Evolutionary conservation across 1,284 basidiomycete genomes (phyloP), one percentile per base, ranked within the genome.

Genomic region (Ustilago shanxiensis): DNA sequence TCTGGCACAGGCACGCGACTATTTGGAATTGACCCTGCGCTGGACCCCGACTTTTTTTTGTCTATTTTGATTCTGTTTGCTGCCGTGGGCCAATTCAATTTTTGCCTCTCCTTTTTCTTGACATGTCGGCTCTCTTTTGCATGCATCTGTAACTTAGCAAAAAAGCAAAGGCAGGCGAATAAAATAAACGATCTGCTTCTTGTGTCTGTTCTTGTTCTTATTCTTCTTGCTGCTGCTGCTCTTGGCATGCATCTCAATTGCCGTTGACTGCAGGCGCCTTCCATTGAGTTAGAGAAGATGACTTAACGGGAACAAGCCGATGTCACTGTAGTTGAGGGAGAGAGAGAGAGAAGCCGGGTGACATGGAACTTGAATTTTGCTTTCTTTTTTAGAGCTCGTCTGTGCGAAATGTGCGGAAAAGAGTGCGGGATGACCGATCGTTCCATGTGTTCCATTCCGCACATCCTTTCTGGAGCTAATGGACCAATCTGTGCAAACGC

Each of bases 401-500:
- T 52, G 6, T 26, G 45, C 24, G 7, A 22, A 10, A 33, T 33
- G 31, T 33, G 31, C 31, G 11, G 31, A 5, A 33, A 33, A 3
- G 28, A n/a, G n/a, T n/a, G n/a, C n/a, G n/a, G n/a, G n/a, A n/a
- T 51, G 24, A 61, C 60, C 65, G 66, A 62, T 75, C 67, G 72
- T 60, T 66, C 72, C 63, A 75, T 66, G 41, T 58, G 63, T 51
- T 50, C 72, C 37, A 75, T 70, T 67, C 60, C 72, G 56, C 63
- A 53, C 64, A 75, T 70, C 29, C 10, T 29, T 33, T 66, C 72
- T 75, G 67, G 72, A 75, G 63, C 62, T 57, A 70, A 75, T 67
- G 64, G 72, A 68, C 61, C 60, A 26, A 65, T 10, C 31, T 41
- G 26, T 31, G 26, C 9, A 51, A 51, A 51, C 31, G n/a, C 28